Conservation (phyloP, 768 basidiomycete genomes). For the Pleurotus djamor region DNA sequence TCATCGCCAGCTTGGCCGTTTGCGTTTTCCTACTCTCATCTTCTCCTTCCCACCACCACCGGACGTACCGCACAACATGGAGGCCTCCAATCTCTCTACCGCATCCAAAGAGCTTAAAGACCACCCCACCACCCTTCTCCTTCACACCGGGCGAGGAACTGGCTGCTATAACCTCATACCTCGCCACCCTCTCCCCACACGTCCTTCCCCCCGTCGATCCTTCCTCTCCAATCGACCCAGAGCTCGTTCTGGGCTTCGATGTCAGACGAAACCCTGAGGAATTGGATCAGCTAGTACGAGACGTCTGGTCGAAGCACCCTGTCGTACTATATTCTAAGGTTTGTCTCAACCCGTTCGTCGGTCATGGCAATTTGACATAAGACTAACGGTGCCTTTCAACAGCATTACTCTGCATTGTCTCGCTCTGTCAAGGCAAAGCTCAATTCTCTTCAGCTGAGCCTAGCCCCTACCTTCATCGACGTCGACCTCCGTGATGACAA, state of each 20-base stretch:
- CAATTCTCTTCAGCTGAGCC: conserved; percentile 51
- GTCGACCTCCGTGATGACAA: conserved; percentile 74
- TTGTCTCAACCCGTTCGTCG: conserved; percentile 6
- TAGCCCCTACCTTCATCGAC: conserved; percentile 67
- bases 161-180: conserved; percentile 70
- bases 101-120: not conserved
- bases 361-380: not conserved
- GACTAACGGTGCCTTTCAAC: not conserved
- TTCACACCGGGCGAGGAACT: conserved; percentile 62
- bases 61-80: not conserved
- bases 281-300: conserved; percentile 52
- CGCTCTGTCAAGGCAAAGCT: conserved; percentile 52
- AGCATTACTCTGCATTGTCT: not conserved
- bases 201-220: not conserved
- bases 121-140: conserved; percentile 19
- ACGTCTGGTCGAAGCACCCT: conserved; percentile 73
- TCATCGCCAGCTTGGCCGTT: conserved; percentile 45
- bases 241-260: conserved; percentile 82
- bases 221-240: conserved; percentile 4
- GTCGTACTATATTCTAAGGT: conserved; percentile 79
- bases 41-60: not conserved
- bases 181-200: conserved; percentile 54
- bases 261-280: conserved; percentile 62
- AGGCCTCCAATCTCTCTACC: not conserved
- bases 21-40: conserved; percentile 54